These are phyloP conservation scores for Phaffia rhodozyma DNA, from an alignment of 1,284 basidiomycete species.

Conservation along the genomic window DNA sequence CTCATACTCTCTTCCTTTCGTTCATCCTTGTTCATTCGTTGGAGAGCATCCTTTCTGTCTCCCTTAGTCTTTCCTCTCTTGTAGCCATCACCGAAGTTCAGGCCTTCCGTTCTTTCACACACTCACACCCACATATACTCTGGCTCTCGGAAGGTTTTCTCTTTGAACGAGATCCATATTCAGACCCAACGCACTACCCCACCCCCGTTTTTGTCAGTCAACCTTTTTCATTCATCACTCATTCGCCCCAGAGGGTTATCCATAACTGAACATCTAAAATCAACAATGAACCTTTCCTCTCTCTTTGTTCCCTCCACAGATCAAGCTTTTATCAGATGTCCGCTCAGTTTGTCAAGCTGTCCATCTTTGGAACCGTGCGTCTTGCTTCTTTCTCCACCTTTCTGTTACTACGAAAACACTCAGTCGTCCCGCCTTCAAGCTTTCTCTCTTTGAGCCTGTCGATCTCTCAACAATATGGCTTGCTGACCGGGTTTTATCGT, in stretches of 20 bases:
- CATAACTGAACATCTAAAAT: too few species aligned
- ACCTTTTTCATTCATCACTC: not conserved
- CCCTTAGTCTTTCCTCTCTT: too few species aligned
- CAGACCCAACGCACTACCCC: too few species aligned
- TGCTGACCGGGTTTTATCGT: not conserved
- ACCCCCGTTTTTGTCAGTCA: too few species aligned
- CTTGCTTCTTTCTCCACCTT: not conserved
- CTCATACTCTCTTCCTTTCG: not conserved
- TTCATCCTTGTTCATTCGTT: not conserved
- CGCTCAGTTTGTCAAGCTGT: constrained; percentile 81
- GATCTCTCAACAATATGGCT: not conserved
- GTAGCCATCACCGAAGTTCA: too few species aligned
- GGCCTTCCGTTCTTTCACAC: too few species aligned
- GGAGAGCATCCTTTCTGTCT: too few species aligned
- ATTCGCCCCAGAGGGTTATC: not conserved
- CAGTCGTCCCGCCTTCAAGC: not conserved
- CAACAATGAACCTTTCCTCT: too few species aligned
- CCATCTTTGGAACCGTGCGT: constrained; percentile 77
- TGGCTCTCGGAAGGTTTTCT: too few species aligned
- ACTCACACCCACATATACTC: too few species aligned
- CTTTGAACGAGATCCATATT: too few species aligned
- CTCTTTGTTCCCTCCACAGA: too few species aligned
- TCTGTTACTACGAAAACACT: not conserved
- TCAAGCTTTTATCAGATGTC: constrained; percentile 1
- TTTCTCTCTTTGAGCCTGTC: not conserved